A percentile compares a stretch with the other conserved stretches of the same genome.
Conservation (phyloP, 495 filamentous ascomycete species). For the Cercophora samala region DNA sequence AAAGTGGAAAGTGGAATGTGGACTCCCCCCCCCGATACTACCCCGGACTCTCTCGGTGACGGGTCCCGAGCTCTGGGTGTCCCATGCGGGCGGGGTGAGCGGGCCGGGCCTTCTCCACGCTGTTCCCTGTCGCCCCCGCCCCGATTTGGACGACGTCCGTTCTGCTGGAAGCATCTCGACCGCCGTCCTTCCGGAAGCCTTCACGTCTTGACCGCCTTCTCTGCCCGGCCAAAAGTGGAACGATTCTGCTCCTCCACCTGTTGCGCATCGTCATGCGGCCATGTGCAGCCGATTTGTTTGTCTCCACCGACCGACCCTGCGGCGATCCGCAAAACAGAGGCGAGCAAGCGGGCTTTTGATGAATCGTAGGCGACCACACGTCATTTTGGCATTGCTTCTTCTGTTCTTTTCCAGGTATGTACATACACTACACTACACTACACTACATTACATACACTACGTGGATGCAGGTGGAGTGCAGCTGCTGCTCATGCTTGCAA, state of each 20-base stretch:
- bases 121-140: not conserved
- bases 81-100: slow-evolving; percentile 2
- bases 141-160: not conserved
- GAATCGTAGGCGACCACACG: not conserved
- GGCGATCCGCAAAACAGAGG: not conserved
- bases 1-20: not conserved
- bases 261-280: not conserved
- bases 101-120: slow-evolving; percentile 4
- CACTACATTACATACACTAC: too few relatives aligned
- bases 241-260: not conserved
- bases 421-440: too few relatives aligned
- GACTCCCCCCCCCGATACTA: not conserved
- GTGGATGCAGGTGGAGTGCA: not conserved
- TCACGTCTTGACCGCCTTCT: not conserved
- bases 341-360: not conserved
- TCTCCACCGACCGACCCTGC: not conserved
- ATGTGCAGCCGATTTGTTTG: not conserved
- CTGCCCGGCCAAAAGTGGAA: not conserved
- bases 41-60: not conserved
- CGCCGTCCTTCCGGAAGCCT: not conserved
- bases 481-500: not conserved
- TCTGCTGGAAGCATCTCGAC: not conserved
- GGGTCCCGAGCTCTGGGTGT: not conserved
- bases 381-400: not conserved
- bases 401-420: not conserved